Conservation (phyloP, 192 early-diverging fungal species). For the Allomyces arbusculus region DNA sequence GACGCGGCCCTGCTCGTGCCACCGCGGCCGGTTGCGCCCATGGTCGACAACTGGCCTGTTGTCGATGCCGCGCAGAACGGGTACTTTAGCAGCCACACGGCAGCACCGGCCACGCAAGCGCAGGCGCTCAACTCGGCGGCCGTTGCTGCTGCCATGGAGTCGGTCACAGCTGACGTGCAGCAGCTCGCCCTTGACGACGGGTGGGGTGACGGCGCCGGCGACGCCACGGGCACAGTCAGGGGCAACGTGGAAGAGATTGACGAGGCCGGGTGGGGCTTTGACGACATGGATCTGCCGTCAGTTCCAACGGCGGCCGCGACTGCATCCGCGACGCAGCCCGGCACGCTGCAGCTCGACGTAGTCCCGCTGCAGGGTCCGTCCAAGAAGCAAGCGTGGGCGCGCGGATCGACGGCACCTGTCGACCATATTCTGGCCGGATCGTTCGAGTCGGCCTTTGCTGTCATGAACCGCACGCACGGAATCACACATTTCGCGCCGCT, state of each 20-base stretch:
- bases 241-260: conserved; percentile 38
- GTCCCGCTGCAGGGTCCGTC: conserved; percentile 54
- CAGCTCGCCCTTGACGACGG: conserved; percentile 19
- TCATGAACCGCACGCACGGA: conserved; percentile 81
- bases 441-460: conserved; percentile 87
- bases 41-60: conserved; percentile 83
- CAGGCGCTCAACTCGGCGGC: neutral
- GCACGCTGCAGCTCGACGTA: conserved; percentile 41
- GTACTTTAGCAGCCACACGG: conserved; percentile 49
- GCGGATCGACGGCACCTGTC: conserved; percentile 65
- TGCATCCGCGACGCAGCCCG: conserved; percentile 17
- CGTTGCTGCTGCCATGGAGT: too few species aligned
- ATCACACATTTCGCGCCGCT: conserved; percentile 80
- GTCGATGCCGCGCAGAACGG: conserved; percentile 52
- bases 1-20: conserved; percentile 38
- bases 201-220: conserved; percentile 31
- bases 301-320: conserved; percentile 10
- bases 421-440: conserved; percentile 91
- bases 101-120: neutral
- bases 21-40: conserved; percentile 45
- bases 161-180: neutral
- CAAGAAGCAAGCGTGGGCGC: conserved; percentile 54
- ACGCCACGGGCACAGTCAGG: conserved; percentile 25
- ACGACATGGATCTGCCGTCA: conserved; percentile 40
- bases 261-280: conserved; percentile 59